Evolutionary conservation across 1,284 basidiomycete species (phyloP), one percentile per base, ranked within the genome.

Genomic region (Ustilago curta): DNA sequence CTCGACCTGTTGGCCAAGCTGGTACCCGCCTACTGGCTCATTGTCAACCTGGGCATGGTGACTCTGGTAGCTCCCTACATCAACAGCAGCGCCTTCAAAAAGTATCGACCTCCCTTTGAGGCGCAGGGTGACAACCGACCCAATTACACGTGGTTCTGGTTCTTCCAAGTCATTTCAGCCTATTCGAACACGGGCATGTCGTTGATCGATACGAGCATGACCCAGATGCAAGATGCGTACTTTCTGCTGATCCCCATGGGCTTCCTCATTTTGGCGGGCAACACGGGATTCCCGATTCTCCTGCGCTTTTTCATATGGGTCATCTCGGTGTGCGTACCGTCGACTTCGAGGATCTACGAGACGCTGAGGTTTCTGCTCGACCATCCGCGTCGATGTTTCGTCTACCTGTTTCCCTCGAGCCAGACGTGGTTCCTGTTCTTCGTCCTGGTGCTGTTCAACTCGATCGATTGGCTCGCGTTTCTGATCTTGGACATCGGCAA

Each of bases 341-440:
- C 83, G 9, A 78, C 82, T 0, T 93, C 92, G 9, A 88, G 90
- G 1, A 78, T 89, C 0, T 88, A 90, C 64, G 93, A 97, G 86
- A 94, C 94, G 0, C 87, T 97, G 2, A 91, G 91, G 63, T 99
- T 99, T 85, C 88, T 99, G 7, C 89, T 99, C 19, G 95, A 98
- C 82, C 96, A 98, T 82, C 96, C 96, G n/a, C 90, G 95, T 25
- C 90, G 95, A 65, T 88, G 96, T 86, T 98, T 94, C 83, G 90
- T 96, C 44, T 95, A 97, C 84, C 89, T 99, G 8, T 98, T 99
- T 81, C 96, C 96, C 0, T 91, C 93, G 0, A 78, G 78, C 75
- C 95, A 98, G 83, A 98, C 95, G 2, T 96, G 94, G 93, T 93
- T 95, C 78, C 89, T 97, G 16, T 74, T 94, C 0, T 88, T 89